Percentiles rank a stretch among this genome's conserved stretches.
phyloP scores from a whole-genome alignment of 78 protist species.

The Dictyostelium intermedium region DNA sequence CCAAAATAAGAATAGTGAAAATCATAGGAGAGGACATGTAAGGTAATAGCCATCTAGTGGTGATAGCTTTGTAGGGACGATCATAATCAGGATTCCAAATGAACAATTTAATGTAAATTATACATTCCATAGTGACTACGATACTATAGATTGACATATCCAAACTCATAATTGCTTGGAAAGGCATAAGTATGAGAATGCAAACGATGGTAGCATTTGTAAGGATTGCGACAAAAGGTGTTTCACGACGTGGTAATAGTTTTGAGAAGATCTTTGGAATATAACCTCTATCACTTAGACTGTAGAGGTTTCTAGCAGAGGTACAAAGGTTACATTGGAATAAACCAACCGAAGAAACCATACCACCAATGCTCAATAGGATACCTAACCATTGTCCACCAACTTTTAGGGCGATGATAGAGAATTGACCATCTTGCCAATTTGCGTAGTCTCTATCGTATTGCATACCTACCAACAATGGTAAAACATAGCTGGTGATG shows the following conservation, averaged over 20 bases:
- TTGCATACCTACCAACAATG: constrained; percentile 62
- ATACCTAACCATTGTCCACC: constrained; percentile 63
- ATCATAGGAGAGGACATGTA: not conserved
- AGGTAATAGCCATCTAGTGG: not conserved
- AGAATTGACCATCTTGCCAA: constrained; percentile 68
- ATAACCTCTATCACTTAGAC: constrained; percentile 26
- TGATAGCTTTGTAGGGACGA: constrained; percentile 44
- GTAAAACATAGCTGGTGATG: constrained; percentile 14
- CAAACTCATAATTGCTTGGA: constrained; percentile 27
- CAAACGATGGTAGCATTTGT: constrained; percentile 17
- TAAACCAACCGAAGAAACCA: constrained; percentile 41
- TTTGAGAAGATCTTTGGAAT: constrained; percentile 32
- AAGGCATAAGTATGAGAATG: constrained; percentile 9
- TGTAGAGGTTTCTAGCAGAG: constrained; percentile 8
- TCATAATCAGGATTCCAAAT: constrained; percentile 21
- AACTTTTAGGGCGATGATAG: constrained; percentile 12
- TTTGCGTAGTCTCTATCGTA: constrained; percentile 19
- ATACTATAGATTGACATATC: constrained; percentile 67
- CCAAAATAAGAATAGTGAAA: not conserved
- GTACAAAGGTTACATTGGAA: constrained; percentile 51
- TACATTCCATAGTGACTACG: constrained; percentile 19
- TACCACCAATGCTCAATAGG: constrained; percentile 55
- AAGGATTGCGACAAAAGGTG: constrained; percentile 43
- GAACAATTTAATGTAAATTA: constrained; percentile 20
- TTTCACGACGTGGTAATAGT: constrained; percentile 24